A percentile compares a stretch with the other conserved stretches of the same genome.
phyloP scores from a whole-genome alignment of 345 rosid species.

The Salix udensis region DNA sequence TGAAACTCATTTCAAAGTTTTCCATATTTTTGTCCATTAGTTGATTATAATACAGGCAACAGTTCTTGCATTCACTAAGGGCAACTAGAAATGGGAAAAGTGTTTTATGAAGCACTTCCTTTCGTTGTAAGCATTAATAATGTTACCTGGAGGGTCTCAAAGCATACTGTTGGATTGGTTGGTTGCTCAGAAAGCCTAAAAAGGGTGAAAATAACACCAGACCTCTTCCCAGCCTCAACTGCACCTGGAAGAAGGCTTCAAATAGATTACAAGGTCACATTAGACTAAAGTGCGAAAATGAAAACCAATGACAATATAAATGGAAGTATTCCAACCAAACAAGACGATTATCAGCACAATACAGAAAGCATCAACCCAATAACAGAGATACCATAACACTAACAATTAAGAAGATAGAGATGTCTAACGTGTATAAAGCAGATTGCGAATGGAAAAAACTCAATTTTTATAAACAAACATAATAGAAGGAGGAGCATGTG shows the following conservation, averaged over 20 bases:
- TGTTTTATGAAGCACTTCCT: no score
- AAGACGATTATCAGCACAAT: neutral
- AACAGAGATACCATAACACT: neutral
- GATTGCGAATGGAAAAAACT: neutral
- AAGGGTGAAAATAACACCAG: slow-evolving; percentile 56
- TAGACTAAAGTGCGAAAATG: neutral
- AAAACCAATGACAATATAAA: neutral
- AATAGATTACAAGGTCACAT: slow-evolving; percentile 27
- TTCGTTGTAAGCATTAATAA: neutral
- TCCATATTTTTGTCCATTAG: no score
- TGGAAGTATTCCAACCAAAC: neutral
- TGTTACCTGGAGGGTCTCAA: slow-evolving; percentile 88
- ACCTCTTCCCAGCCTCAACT: slow-evolving; percentile 38
- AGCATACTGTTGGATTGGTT: slow-evolving; percentile 51
- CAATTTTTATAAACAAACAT: neutral
- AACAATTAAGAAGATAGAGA: neutral
- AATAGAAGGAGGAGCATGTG: neutral
- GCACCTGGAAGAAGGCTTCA: slow-evolving; percentile 50
- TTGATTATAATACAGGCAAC: no score
- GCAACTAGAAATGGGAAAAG: no score
- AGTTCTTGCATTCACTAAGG: no score
- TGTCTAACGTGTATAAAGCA: neutral
- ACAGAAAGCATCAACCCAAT: neutral
- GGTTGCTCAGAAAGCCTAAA: slow-evolving; percentile 50
- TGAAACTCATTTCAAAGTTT: no score